These are phyloP conservation scores for Aphanocladium album DNA, from an alignment of 2,329 filamentous ascomycete species.

Conservation along the genomic window DNA sequence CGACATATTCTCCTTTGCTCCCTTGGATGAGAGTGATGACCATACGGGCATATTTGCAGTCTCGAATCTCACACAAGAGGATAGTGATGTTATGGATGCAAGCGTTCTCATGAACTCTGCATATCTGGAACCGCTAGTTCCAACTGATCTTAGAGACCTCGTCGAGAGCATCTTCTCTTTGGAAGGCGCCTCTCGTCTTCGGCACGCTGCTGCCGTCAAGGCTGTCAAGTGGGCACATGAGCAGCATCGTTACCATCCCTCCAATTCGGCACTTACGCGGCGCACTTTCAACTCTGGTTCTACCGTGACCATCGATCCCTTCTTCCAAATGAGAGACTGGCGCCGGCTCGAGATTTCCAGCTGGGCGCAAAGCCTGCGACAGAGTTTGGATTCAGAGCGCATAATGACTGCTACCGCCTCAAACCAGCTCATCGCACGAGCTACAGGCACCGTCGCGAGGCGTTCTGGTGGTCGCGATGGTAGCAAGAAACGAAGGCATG, in stretches of 20 bases:
- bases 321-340: conserved; percentile 22
- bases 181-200: conserved; percentile 73
- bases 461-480: neutral
- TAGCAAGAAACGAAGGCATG: conserved; percentile 14
- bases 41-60: conserved; percentile 60
- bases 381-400: conserved; percentile 31
- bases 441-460: neutral
- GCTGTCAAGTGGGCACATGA: conserved; percentile 58
- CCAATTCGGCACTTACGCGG: conserved; percentile 14
- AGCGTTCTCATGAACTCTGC: conserved; percentile 89
- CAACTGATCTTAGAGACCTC: conserved; percentile 67
- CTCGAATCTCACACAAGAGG: conserved; percentile 66
- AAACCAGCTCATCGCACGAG: neutral
- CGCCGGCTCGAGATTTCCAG: conserved; percentile 29
- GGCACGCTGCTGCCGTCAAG: conserved; percentile 78
- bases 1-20: conserved; percentile 61
- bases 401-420: conserved; percentile 7
- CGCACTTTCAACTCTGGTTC: conserved; percentile 10
- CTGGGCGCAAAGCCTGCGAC: conserved; percentile 33
- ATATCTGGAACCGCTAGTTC: conserved; percentile 74
- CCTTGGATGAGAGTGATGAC: conserved; percentile 20
- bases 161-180: conserved; percentile 72
- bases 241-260: neutral
- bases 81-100: conserved; percentile 83
- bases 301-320: conserved; percentile 14